Base-by-base conservation (phyloP, 148 eudicot species). In the Dysphania ambrosioides region DNA sequence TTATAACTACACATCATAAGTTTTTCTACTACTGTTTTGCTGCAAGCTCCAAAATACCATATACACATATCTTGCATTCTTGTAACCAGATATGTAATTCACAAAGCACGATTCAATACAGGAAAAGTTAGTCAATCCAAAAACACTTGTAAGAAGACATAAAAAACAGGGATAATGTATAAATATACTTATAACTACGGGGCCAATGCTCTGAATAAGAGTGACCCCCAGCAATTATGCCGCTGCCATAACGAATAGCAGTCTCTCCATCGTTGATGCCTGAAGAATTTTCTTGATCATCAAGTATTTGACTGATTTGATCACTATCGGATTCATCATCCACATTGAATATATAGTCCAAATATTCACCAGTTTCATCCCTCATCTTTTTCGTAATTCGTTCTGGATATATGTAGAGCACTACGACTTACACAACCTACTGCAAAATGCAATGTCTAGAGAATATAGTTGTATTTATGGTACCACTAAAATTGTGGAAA, bases 141-240 rank as follows among this genome's bases (percentile, higher is more conserved):
- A 66, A 66, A 23, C 26, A 51, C 58, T 4, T 12, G 24, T 13
- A 69, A 41, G 8, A 11, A 40, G 18, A 29, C 21, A 8, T 19
- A 35, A 26, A 31, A n/a, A 26, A 11, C 7, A 31, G 16, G 36
- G 36, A 55, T 44, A 61, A 35, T 4, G 12, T 16, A 62, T 34
- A 21, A 8, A 38, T 26, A 16, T 77, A 90, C 95, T 78, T 86
- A 75, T 72, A 90, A 83, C 90, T 88, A 59, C 74, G 84, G 62
- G 96, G 96, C 96, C 96, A 90, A 55, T 69, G 88, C 41, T 62
- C 80, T 2, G 85, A 61, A 71, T 71, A 30, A 31, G 78, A 86
- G 19, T 78, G 70, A 2, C 79, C 77, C 70, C 68, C 18, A 56
- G 79, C 44, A 26, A 42, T 41, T 7, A 12, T 47, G 47, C 66